These are phyloP conservation scores for Neurospora sp. DNA, from an alignment of 2,329 filamentous ascomycete genomes.

Conservation along the genomic window DNA sequence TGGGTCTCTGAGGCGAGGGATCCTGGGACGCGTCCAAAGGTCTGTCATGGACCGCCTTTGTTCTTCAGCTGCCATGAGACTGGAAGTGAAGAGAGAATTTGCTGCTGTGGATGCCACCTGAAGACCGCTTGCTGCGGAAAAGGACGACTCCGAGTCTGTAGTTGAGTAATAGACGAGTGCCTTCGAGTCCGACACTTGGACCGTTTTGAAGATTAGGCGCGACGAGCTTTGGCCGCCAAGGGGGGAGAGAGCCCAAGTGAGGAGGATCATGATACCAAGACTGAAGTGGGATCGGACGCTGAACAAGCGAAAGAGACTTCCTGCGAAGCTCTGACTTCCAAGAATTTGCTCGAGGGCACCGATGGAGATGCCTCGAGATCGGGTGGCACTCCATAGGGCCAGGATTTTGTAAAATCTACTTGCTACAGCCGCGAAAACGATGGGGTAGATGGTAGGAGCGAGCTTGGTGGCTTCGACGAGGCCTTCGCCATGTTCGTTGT, in stretches of 20 bases:
- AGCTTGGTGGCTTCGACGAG: not conserved
- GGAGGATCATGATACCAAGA: not conserved
- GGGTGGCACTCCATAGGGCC: not conserved
- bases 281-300: not conserved
- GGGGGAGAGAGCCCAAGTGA: not conserved
- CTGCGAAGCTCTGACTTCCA: not conserved
- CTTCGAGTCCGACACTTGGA: not conserved
- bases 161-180: not conserved
- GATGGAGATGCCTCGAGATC: not conserved
- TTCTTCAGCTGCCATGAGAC: not conserved
- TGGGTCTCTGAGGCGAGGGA: not conserved
- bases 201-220: not conserved
- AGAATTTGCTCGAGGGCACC: not conserved
- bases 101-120: not conserved
- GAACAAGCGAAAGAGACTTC: not conserved
- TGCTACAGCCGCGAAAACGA: not conserved
- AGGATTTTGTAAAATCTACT: not conserved
- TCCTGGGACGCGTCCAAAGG: not conserved
- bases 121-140: not conserved
- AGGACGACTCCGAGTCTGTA: not conserved
- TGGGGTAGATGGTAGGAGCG: not conserved
- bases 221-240: not conserved
- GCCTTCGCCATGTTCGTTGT: not conserved
- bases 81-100: not conserved
- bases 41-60: not conserved